Conservation (phyloP, 345 rosid genomes). For the Pelargonium nanum region DNA sequence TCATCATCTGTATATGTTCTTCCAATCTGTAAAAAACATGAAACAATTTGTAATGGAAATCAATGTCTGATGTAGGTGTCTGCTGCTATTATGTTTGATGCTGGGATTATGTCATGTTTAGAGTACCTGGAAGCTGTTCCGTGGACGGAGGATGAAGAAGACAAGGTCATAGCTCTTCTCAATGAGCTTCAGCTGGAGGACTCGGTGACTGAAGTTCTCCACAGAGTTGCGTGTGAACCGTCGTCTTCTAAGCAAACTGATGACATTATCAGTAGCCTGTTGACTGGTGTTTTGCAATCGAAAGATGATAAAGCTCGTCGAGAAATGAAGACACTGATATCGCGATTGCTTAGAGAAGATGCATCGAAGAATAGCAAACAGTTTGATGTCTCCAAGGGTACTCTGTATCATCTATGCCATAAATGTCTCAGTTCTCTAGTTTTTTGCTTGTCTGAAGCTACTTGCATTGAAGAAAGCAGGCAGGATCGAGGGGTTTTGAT, state of each 20-base stretch:
- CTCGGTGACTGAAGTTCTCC: conserved; percentile 46
- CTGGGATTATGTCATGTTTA: conserved; percentile 59
- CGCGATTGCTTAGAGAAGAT: conserved; percentile 59
- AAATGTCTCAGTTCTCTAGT: conserved; percentile 63
- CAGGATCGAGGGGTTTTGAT: conserved; percentile 60
- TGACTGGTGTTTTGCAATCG: conserved; percentile 63
- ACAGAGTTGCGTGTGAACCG: conserved; percentile 59
- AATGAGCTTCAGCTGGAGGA: conserved; percentile 59
- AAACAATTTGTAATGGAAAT: not conserved
- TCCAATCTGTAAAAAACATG: no score
- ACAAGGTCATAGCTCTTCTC: conserved; percentile 45
- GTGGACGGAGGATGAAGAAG: conserved; percentile 85
- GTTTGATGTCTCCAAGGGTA: conserved; percentile 53
- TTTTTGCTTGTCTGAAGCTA: conserved; percentile 72
- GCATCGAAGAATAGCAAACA: conserved; percentile 24
- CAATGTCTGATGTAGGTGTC: conserved; percentile 41
- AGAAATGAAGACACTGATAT: conserved; percentile 74
- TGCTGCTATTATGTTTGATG: conserved; percentile 64
- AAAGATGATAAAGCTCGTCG: conserved; percentile 86
- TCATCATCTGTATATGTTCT: no score
- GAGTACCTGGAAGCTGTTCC: conserved; percentile 88
- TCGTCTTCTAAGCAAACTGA: conserved; percentile 46
- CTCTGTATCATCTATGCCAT: conserved; percentile 70
- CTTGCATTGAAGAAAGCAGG: conserved; percentile 32
- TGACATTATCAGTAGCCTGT: conserved; percentile 54